Percentiles rank a stretch among this genome's conserved stretches.
Evolutionary conservation across 1,139 yeast genomes (phyloP).

Genomic region (Taphrina populina): DNA sequence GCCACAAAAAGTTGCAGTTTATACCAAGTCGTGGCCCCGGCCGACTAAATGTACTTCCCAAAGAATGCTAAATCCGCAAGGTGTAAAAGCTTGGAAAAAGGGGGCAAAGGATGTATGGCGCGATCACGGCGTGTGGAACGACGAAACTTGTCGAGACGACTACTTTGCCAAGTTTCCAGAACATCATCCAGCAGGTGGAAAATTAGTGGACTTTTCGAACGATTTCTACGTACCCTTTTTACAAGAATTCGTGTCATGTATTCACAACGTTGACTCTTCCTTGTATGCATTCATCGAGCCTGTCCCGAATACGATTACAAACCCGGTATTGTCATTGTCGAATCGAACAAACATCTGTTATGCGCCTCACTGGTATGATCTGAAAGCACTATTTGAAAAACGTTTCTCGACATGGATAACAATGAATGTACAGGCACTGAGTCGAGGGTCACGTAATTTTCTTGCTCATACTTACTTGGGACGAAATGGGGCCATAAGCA

Average conservation of each 20-base stretch:
- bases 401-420: conserved; percentile 13
- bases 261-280: not conserved
- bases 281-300: conserved; percentile 25
- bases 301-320: conserved; percentile 12
- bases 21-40: conserved; percentile 23
- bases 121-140: conserved; percentile 10
- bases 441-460: conserved; percentile 31
- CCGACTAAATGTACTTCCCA: conserved; percentile 16
- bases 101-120: conserved; percentile 26
- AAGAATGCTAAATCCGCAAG: not conserved
- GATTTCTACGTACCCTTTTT: conserved; percentile 28
- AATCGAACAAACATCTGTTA: conserved; percentile 8
- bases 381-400: conserved; percentile 29
- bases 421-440: conserved; percentile 28
- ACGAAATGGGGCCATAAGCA: not conserved
- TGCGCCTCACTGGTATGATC: conserved; percentile 59
- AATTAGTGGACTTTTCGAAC: conserved; percentile 6
- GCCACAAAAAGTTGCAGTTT: conserved; percentile 57
- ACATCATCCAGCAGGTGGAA: conserved; percentile 8
- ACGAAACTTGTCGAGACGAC: not conserved
- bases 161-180: conserved; percentile 19
- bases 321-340: not conserved
- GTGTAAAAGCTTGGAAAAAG: conserved; percentile 13
- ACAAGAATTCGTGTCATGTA: not conserved
- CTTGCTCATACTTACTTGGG: conserved; percentile 31